Evolutionary conservation across 345 rosid genomes (phyloP).

Genomic region (Salix koriyanagi): DNA sequence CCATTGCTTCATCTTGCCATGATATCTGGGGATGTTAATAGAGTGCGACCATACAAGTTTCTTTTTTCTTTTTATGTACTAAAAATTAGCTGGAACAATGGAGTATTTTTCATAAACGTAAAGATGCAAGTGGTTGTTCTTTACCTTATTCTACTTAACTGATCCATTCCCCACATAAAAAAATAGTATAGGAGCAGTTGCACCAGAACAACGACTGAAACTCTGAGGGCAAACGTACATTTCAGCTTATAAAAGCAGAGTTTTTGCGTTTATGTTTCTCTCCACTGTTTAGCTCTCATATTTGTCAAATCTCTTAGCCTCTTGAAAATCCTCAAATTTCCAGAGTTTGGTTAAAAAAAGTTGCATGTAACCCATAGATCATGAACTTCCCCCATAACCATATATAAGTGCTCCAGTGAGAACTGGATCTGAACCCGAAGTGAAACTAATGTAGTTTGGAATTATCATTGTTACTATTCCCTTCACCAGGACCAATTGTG

Average conservation of each 20-base stretch:
- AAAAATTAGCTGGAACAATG: neutral
- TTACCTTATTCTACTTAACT: too few relatives aligned
- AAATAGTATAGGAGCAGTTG: neutral
- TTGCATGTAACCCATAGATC: neutral
- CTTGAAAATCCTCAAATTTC: neutral
- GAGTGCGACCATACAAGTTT: neutral
- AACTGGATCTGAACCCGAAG: neutral
- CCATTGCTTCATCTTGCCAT: neutral
- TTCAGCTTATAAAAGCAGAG: neutral
- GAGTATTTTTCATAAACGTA: neutral
- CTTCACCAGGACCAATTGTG: neutral
- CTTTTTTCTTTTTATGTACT: neutral
- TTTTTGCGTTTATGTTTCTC: neutral
- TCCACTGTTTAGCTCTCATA: neutral
- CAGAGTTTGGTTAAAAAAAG: neutral
- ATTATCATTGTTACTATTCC: neutral
- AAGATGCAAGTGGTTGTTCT: neutral
- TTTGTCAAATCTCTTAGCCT: neutral
- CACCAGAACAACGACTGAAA: neutral
- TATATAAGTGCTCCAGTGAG: neutral
- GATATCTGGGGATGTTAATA: neutral
- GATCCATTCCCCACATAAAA: neutral
- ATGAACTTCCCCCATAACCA: neutral
- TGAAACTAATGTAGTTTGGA: neutral
- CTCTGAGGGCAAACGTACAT: neutral